A percentile compares a stretch with the other conserved stretches of the same genome.
Evolutionary conservation across 1,139 yeast species (phyloP).

Genomic region (Kluyveromyces sp.): DNA sequence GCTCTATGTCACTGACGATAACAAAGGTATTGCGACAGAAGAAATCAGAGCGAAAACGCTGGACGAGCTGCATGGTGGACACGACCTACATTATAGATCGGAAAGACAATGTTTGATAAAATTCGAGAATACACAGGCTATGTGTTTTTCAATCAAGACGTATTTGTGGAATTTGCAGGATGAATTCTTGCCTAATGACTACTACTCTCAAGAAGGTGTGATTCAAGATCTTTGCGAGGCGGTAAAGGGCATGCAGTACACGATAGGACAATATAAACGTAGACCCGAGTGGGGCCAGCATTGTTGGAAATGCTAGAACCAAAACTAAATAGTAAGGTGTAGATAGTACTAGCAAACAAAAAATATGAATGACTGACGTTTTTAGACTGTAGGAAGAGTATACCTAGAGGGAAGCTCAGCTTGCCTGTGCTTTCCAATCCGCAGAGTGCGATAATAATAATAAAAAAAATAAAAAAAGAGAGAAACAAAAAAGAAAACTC

Average conservation of each 20-base stretch:
- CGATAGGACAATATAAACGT: conserved; percentile 52
- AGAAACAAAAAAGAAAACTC: conserved; percentile 19
- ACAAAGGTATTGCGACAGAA: conserved; percentile 39
- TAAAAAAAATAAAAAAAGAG: neutral
- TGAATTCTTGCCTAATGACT: conserved; percentile 38
- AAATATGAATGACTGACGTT: neutral
- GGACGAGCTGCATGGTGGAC: conserved; percentile 37
- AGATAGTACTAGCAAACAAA: neutral
- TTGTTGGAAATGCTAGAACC: conserved; percentile 10
- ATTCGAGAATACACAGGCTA: conserved; percentile 44
- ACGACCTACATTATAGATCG: conserved; percentile 48
- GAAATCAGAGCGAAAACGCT: conserved; percentile 27
- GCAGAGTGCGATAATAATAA: neutral
- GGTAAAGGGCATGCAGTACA: conserved; percentile 51
- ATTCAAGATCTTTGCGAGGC: conserved; percentile 45
- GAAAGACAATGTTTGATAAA: conserved; percentile 66
- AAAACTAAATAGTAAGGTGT: conserved; percentile 5
- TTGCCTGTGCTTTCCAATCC: neutral
- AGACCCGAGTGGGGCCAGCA: conserved; percentile 56
- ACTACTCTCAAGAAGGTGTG: conserved; percentile 12
- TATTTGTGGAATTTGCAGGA: conserved; percentile 55
- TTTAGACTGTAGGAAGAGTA: no score
- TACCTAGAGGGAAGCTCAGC: neutral
- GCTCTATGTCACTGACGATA: conserved; percentile 35
- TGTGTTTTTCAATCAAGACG: conserved; percentile 57